Conservation (phyloP, 805 yeast species). For the Myxozyma neglecta region DNA sequence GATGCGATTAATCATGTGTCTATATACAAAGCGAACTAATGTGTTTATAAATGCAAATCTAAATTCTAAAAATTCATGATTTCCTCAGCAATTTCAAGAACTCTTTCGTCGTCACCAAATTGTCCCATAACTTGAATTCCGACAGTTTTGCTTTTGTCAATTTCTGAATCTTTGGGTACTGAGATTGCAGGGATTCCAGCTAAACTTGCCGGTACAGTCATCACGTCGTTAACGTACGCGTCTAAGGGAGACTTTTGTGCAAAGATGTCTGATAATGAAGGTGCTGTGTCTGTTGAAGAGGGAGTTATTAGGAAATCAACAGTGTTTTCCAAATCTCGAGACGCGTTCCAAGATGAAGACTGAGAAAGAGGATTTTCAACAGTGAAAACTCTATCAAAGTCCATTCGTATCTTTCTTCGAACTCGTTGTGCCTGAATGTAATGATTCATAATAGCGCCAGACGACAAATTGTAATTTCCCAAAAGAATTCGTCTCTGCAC, state of each 20-base stretch:
- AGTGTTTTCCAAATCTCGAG: conserved; percentile 38
- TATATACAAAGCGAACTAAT: too few relatives aligned
- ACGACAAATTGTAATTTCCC: conserved; percentile 83
- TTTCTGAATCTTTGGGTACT: conserved; percentile 54
- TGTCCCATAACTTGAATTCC: conserved; percentile 88
- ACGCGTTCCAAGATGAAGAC: conserved; percentile 14
- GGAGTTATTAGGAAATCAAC: conserved; percentile 76
- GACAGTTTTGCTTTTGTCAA: conserved; percentile 42
- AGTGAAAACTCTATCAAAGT: conserved; percentile 65
- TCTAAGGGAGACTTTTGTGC: conserved; percentile 46
- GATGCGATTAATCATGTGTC: not conserved
- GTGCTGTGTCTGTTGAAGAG: conserved; percentile 62
- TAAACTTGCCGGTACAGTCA: conserved; percentile 86
- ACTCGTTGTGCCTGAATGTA: conserved; percentile 72
- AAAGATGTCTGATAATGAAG: conserved; percentile 49
- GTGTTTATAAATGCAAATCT: too few relatives aligned
- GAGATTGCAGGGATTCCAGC: conserved; percentile 88
- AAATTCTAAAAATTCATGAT: conserved; percentile 14
- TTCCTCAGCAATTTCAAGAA: conserved; percentile 49
- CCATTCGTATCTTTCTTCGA: conserved; percentile 59
- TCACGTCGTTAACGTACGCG: conserved; percentile 74
- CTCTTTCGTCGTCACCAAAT: conserved; percentile 71
- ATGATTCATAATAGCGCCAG: conserved; percentile 70
- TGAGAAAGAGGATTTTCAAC: conserved; percentile 48
- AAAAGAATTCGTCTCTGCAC: conserved; percentile 79